Evolutionary conservation across 1,139 yeast species (phyloP), one percentile per base, ranked within the genome.

Genomic region (Blastobotrys persicus): DNA sequence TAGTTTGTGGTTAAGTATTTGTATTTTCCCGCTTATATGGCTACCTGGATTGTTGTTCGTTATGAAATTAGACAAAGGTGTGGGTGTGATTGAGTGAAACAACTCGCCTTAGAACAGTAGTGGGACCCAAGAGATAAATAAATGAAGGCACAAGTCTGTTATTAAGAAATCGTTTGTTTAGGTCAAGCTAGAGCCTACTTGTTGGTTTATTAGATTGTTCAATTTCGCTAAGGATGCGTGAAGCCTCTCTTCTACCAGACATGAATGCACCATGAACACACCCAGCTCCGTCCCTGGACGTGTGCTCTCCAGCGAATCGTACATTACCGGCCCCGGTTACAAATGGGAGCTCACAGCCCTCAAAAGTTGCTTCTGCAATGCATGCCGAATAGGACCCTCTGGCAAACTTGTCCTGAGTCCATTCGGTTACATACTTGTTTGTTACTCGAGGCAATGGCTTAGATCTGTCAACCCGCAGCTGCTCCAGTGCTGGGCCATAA

Each of bases 201-300:
- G 34, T 7, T n/a, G 13, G n/a, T 3, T 5, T 18, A n/a, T 41
- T 26, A 18, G 20, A 2, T 5, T 40, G 6, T 23, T 18, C 17
- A 20, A 16, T 11, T 3, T 40, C 17, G 16, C 42, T 42, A 18
- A 49, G 26, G 26, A 75, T 64, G 47, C 63, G 67, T 1, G 57
- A 60, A 1, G 89, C 92, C 59, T 85, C 95, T 57, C 92, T 74
- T 46, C 63, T 63, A 1, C 94, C 95, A 59, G 88, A 78, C 45
- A 68, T 69, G 78, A 84, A 86, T 0, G 95, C 95, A 9, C 94
- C 95, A 63, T 87, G 91, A 1, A 82, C 88, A 69, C 94, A 86
- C 0, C 95, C 95, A 35, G 83, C 81, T 3, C 91, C 94, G 54
- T 83, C 88, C 58, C 75, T 69, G 18, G 78, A 76, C 1, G 92